phyloP scores from a whole-genome alignment of 179 eudicot species.

The Amaranthus tricolor region DNA sequence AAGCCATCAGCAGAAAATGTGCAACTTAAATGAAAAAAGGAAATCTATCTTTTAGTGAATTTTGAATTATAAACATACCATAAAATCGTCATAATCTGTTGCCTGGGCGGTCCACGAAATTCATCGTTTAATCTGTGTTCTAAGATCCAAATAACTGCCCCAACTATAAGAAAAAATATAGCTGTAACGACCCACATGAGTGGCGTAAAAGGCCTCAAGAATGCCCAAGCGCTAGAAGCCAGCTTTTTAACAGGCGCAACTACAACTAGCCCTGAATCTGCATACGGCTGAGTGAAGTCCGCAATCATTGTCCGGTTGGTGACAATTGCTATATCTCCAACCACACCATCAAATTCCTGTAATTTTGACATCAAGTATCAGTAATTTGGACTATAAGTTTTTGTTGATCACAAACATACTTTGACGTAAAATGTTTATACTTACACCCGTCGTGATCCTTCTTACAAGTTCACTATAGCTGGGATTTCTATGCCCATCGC shows the following conservation, averaged over 20 bases:
- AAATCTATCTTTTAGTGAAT: neutral
- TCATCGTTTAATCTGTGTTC: constrained; percentile 81
- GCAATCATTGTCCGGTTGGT: constrained; percentile 59
- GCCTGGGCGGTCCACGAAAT: constrained; percentile 75
- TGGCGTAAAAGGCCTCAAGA: constrained; percentile 66
- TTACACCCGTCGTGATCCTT: constrained; percentile 51
- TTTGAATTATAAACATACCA: constrained; percentile 39
- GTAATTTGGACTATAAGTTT: neutral
- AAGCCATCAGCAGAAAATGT: too few species aligned
- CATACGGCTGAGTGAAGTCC: constrained; percentile 81
- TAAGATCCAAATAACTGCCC: constrained; percentile 70
- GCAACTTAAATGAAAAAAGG: too few species aligned
- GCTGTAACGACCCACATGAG: constrained; percentile 63
- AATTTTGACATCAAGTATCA: constrained; percentile 14
- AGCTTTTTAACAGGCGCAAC: constrained; percentile 50
- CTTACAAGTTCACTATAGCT: constrained; percentile 51
- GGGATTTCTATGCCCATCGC: constrained; percentile 61
- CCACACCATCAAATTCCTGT: constrained; percentile 79
- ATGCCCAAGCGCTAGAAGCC: constrained; percentile 67
- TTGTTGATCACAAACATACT: neutral
- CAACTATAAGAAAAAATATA: constrained; percentile 54
- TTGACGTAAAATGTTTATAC: constrained; percentile 20
- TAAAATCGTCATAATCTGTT: constrained; percentile 57
- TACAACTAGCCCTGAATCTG: constrained; percentile 71
- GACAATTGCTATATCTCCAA: constrained; percentile 77